Percentiles rank a stretch among this genome's conserved stretches.
Conservation (phyloP, 2,329 filamentous ascomycete genomes). For the Fusarium sp. region DNA sequence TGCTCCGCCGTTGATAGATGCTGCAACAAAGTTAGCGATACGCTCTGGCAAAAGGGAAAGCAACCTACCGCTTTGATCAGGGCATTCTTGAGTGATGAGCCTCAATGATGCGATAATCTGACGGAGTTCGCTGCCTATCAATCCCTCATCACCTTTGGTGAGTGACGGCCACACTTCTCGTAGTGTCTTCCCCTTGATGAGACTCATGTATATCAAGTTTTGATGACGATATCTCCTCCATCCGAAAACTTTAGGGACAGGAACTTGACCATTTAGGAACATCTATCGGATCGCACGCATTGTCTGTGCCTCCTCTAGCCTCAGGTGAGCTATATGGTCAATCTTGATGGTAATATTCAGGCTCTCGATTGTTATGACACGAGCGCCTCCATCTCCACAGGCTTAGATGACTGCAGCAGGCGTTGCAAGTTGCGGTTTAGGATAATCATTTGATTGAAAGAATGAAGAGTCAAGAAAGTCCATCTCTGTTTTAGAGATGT, state of each 20-base stretch:
- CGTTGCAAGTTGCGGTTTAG: slow-evolving; percentile 13
- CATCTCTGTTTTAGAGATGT: too few species aligned
- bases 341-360: slow-evolving; percentile 26
- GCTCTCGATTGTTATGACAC: slow-evolving; percentile 11
- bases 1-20: slow-evolving; percentile 34
- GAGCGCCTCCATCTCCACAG: not conserved
- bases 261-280: slow-evolving; percentile 21
- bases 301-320: slow-evolving; percentile 19
- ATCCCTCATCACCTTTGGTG: slow-evolving; percentile 28
- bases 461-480: slow-evolving; percentile 23
- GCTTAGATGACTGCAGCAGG: slow-evolving; percentile 9
- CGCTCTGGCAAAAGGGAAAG: not conserved
- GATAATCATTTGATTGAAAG: not conserved
- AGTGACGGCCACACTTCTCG: slow-evolving; percentile 34
- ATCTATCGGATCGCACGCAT: slow-evolving; percentile 16
- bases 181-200: slow-evolving; percentile 30
- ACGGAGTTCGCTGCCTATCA: slow-evolving; percentile 19
- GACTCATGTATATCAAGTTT: slow-evolving; percentile 38
- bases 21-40: slow-evolving; percentile 13
- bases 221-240: slow-evolving; percentile 32
- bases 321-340: not conserved
- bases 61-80: slow-evolving; percentile 2
- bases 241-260: slow-evolving; percentile 48
- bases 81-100: slow-evolving; percentile 17
- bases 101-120: slow-evolving; percentile 16